These are phyloP conservation scores for Glomus cerebriforme DNA, from an alignment of 192 early-diverging fungal genomes.

Conservation along the genomic window DNA sequence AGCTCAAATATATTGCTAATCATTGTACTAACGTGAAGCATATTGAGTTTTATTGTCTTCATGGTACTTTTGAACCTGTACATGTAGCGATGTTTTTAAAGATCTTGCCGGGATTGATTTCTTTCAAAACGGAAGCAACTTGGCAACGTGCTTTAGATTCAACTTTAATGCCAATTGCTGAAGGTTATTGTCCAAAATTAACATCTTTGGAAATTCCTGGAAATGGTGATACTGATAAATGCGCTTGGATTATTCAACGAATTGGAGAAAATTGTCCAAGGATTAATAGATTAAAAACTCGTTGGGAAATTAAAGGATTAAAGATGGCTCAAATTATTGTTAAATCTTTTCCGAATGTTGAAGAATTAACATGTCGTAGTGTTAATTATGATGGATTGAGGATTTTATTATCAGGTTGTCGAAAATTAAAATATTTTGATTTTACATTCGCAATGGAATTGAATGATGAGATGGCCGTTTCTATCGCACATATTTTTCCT, in stretches of 20 bases:
- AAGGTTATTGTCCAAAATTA: conserved; percentile 11
- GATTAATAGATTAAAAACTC: background rate
- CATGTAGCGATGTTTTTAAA: background rate
- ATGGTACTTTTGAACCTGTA: background rate
- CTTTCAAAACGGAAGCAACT: background rate
- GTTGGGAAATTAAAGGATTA: conserved; percentile 3
- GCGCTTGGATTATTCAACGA: background rate
- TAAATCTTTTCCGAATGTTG: background rate
- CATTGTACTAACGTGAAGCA: conserved; percentile 5
- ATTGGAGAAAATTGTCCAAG: background rate
- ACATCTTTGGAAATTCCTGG: conserved; percentile 5
- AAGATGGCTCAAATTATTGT: conserved; percentile 11
- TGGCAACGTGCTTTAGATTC: conserved; percentile 11
- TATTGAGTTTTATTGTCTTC: conserved; percentile 21
- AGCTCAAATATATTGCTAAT: conserved; percentile 2
- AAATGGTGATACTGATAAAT: conserved; percentile 6
- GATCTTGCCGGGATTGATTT: background rate
- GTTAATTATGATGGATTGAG: conserved; percentile 5
- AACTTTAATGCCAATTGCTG: background rate
- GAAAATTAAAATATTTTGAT: conserved; percentile 7
- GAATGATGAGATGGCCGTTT: conserved; percentile 7
- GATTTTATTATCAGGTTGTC: background rate
- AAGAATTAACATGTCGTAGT: background rate
- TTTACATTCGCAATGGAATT: conserved; percentile 1
- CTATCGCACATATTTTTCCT: background rate